phyloP scores from a whole-genome alignment of 2,329 filamentous ascomycete species.

The Chlorencoelia australis region DNA sequence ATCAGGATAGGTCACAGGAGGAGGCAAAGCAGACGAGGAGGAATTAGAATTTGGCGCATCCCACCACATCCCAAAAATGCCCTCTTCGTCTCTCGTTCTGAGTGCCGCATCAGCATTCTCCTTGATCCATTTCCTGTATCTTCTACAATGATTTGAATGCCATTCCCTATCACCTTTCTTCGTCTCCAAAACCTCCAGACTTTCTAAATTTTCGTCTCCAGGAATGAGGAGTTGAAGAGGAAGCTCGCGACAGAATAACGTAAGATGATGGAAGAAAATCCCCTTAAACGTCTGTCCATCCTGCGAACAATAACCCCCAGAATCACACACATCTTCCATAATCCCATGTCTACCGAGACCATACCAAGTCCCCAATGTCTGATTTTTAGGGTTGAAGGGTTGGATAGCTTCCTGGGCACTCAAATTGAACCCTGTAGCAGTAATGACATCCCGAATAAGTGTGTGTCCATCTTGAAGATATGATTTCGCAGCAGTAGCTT shows the following conservation, averaged over 20 bases:
- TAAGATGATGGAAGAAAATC: constrained; percentile 86
- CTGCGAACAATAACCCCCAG: constrained; percentile 64
- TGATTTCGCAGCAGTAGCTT: constrained; percentile 57
- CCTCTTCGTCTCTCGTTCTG: constrained; percentile 53
- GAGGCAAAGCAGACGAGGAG: constrained; percentile 4
- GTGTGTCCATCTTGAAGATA: constrained; percentile 73
- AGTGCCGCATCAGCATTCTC: constrained; percentile 70
- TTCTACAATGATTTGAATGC: constrained; percentile 52
- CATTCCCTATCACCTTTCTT: constrained; percentile 15
- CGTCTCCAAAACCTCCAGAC: constrained; percentile 24
- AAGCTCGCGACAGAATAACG: constrained; percentile 64
- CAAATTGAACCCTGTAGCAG: constrained; percentile 66
- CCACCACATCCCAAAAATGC: constrained; percentile 87
- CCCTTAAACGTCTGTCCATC: constrained; percentile 87
- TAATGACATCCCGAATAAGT: constrained; percentile 65
- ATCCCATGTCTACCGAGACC: constrained; percentile 73
- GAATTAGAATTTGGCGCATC: constrained; percentile 36
- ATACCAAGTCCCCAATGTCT: constrained; percentile 41
- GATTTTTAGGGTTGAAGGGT: constrained; percentile 2
- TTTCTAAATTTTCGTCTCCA: constrained; percentile 19
- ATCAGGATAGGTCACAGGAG: constrained; percentile 7
- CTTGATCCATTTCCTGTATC: constrained; percentile 65
- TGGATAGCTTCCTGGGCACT: constrained; percentile 5
- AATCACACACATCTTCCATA: constrained; percentile 77
- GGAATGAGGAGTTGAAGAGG: constrained; percentile 25